Evolutionary conservation across 2,329 filamentous ascomycete genomes (phyloP), one percentile per base, ranked within the genome.

Genomic region (Bertia moriformis): DNA sequence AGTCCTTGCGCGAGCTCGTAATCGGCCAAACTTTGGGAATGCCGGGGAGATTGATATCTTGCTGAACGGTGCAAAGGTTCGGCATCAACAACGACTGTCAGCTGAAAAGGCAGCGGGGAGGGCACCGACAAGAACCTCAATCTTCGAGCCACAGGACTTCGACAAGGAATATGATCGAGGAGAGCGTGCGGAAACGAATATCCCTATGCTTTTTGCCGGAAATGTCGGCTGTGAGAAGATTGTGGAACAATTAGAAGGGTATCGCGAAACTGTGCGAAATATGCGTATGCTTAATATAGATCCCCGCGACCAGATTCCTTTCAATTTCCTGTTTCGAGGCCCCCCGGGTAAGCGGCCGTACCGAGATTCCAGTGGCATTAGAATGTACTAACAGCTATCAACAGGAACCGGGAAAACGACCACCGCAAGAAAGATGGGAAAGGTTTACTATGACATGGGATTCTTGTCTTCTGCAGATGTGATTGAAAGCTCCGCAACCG

Each of bases 381-480:
- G 35, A 43, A n/a, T 41, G 41, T 0, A 46, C 42, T 13, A 44
- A 44, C 17, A 48, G 43, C 13, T 12, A 36, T 5, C 42, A 41
- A 51, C 45, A 69, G 69, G 70, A 0, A 86, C 81, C 0, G 83
- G 82, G 0, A 87, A 87, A 49, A 85, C 81, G 0, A 78, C 76
- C 0, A 84, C 69, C 0, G 83, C 83, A 0, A 60, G 67, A n/a
- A 81, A 78, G 43, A 83, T 88, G 67, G 82, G 82, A 3, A 71
- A 83, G 44, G 62, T 88, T 0, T 88, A 73, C 49, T 87, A 83
- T 48, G 75, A 87, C 46, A 72, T 86, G 65, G 80, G 80, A 0
- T 71, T 87, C 22, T 57, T 88, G 0, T 57, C 70, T 0, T 62
- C 61, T 0, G 66, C 63, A 0, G 69, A 78, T 18, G 76, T 86